These are phyloP conservation scores for Hymenoscyphus salicellus DNA, from an alignment of 2,329 filamentous ascomycete species.

Conservation along the genomic window DNA sequence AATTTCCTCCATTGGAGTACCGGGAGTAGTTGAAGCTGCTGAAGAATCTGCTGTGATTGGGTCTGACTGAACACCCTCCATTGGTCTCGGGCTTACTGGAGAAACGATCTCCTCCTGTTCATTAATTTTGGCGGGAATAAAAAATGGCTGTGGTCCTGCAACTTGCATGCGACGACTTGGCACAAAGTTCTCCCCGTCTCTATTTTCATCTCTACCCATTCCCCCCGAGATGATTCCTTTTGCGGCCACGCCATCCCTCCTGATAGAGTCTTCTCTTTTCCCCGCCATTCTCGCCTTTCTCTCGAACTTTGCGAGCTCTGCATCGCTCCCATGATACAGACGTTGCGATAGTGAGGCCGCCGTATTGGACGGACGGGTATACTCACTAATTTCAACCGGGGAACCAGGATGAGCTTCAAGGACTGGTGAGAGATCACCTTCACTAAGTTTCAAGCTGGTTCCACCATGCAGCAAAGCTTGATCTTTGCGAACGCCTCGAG, in stretches of 20 bases:
- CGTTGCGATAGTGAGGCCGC: slow-evolving; percentile 26
- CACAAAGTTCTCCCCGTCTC: slow-evolving; percentile 9
- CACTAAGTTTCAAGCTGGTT: slow-evolving; percentile 33
- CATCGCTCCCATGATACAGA: slow-evolving; percentile 28
- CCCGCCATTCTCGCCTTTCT: slow-evolving; percentile 23
- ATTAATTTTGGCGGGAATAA: slow-evolving; percentile 32
- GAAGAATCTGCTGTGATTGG: neutral
- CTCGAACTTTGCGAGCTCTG: slow-evolving; percentile 25
- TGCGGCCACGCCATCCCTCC: slow-evolving; percentile 35
- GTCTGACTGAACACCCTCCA: neutral
- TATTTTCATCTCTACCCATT: slow-evolving; percentile 14
- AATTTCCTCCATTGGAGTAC: slow-evolving; percentile 13
- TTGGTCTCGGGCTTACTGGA: neutral
- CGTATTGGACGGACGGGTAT: slow-evolving; percentile 27
- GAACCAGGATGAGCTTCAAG: slow-evolving; percentile 36
- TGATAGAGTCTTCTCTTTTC: slow-evolving; percentile 31
- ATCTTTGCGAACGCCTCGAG: slow-evolving; percentile 21
- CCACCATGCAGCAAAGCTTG: slow-evolving; percentile 27
- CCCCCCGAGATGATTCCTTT: slow-evolving; percentile 23
- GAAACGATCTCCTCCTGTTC: slow-evolving; percentile 28
- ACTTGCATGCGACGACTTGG: slow-evolving; percentile 24
- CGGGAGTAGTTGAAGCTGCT: slow-evolving; percentile 4
- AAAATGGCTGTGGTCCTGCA: slow-evolving; percentile 26
- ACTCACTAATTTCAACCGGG: slow-evolving; percentile 31
- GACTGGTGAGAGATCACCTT: slow-evolving; percentile 30